Percentiles rank a stretch among this genome's conserved stretches.
Conservation (phyloP, 805 yeast genomes). For the Candida maris region DNA sequence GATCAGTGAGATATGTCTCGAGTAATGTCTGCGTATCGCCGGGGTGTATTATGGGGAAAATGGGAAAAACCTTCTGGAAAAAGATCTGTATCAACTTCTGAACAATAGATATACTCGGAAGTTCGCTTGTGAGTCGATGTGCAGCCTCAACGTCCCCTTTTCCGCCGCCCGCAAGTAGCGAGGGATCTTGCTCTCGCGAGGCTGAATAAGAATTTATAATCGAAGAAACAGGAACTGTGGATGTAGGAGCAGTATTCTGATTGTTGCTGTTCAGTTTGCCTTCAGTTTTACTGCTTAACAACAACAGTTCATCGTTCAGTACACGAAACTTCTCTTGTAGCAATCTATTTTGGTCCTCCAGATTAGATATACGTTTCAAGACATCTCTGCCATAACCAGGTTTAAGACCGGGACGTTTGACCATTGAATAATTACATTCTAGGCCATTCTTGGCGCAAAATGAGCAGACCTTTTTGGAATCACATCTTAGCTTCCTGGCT, state of each 20-base stretch:
- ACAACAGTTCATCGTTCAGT: conserved; percentile 4
- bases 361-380: conserved; percentile 9
- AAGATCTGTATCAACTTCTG: conserved; percentile 5
- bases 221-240: conserved; percentile 1
- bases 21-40: conserved; percentile 2
- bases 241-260: neutral
- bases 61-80: conserved; percentile 9
- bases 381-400: conserved; percentile 25
- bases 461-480: conserved; percentile 13
- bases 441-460: conserved; percentile 14
- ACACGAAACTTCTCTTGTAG: conserved; percentile 2
- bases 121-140: neutral
- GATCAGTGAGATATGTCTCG: conserved; percentile 4
- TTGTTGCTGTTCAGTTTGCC: neutral
- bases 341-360: conserved; percentile 9
- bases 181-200: neutral
- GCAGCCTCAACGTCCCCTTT: neutral
- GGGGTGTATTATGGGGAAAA: conserved; percentile 18
- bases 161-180: neutral
- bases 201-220: neutral
- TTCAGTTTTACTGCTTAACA: neutral
- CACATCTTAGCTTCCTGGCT: conserved; percentile 17
- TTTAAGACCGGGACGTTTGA: conserved; percentile 26
- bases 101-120: conserved; percentile 3
- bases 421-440: conserved; percentile 17